These are phyloP conservation scores for Chlamydomonas urium DNA, from an alignment of 139 green algal genomes.

Conservation along the genomic window DNA sequence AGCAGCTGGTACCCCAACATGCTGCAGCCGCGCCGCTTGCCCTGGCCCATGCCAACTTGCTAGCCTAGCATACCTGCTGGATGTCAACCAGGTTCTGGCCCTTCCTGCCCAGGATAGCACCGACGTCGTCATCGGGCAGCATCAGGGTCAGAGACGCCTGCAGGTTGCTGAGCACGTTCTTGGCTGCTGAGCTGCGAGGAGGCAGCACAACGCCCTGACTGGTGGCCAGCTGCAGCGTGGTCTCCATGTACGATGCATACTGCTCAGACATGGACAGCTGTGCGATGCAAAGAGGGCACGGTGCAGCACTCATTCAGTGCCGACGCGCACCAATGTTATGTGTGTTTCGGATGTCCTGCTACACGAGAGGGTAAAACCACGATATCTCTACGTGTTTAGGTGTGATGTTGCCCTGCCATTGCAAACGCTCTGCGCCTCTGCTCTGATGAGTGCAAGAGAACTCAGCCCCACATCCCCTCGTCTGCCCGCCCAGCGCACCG, in stretches of 20 bases:
- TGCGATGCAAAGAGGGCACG: not conserved
- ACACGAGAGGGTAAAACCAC: too few relatives aligned
- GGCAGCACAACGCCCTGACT: constrained; percentile 49
- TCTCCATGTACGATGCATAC: constrained; percentile 56
- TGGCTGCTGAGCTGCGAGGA: constrained; percentile 24
- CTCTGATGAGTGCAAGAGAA: too few relatives aligned
- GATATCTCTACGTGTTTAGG: too few relatives aligned
- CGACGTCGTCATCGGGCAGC: constrained; percentile 55
- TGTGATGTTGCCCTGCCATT: too few relatives aligned
- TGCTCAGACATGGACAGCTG: constrained; percentile 15
- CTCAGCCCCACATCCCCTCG: too few relatives aligned
- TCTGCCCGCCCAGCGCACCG: too few relatives aligned
- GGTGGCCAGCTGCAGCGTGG: constrained; percentile 57
- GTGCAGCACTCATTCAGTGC: too few relatives aligned
- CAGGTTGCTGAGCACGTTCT: constrained; percentile 25
- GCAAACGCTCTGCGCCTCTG: too few relatives aligned
- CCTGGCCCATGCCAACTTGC: not conserved
- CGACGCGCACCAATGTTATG: too few relatives aligned
- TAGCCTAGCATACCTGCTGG: constrained; percentile 24
- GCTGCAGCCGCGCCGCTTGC: too few relatives aligned
- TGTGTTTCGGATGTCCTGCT: too few relatives aligned
- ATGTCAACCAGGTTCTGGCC: constrained; percentile 35
- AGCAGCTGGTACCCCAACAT: too few relatives aligned
- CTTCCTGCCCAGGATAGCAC: constrained; percentile 55
- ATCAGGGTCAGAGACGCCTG: constrained; percentile 23